Evolutionary conservation across 257 asterid species (phyloP), one percentile per base, ranked within the genome.

Genomic region (Solanum okadae): DNA sequence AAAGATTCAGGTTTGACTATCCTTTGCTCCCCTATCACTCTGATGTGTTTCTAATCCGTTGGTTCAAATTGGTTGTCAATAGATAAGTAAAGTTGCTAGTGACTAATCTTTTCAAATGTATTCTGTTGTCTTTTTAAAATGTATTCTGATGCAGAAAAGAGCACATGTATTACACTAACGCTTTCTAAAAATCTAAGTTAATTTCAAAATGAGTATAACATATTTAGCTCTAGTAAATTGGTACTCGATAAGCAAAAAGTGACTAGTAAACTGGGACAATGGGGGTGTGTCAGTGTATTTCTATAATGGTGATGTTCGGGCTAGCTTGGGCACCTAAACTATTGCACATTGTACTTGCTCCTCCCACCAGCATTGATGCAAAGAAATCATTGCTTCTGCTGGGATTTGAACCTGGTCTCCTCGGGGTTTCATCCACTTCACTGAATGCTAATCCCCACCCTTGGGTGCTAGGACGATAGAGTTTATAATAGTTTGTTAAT

Each of bases 1-100:
- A 90, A 88, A 89, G 84, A 37, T 91, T 91, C 95, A 91, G 95
- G 98, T 94, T 88, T 86, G 88, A 85, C 86, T 40, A 65, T 68
- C 52, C 86, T 81, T 77, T 31, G 70, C 85, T 71, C 61, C 85
- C 46, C 18, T 63, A 83, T 49, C 56, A 31, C 87, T 72, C 72
- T 86, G 68, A 12, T 11, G 56, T 70, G 11, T 71, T 71, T 44
- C 67, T 44, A 59, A 11, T 49, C 72, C 78, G 15, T 27, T 85
- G 70, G 35, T 85, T 76, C 86, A 81, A 81, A 49, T 38, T 29
- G 86, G 86, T 49, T 81, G 40, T 81, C 70, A 81, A 29, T 46
- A 29, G 68, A 16, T 18, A 46, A 29, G 70, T 29, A 40, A 81
- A 81, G 86, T 81, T 49, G 13, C 40, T 49, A 46, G 25, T 49